Evolutionary conservation across 345 rosid species (phyloP), one percentile per base, ranked within the genome.

Genomic region (Brassica rapa): DNA sequence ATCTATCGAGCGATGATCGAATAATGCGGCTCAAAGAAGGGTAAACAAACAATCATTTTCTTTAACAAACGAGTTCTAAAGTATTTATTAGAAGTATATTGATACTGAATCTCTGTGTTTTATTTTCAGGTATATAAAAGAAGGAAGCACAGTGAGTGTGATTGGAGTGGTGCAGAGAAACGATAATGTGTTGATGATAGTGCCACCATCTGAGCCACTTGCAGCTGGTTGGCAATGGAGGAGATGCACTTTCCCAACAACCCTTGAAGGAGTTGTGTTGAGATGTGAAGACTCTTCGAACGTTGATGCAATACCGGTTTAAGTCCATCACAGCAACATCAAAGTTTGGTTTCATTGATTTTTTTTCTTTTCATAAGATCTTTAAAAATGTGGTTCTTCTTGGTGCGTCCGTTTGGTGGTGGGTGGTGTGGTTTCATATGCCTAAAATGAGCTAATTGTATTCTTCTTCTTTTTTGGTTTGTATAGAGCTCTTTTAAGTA

Each of bases 121-220:
- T 39, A 35, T 19, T 66, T 66, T 27, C 70, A 93, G 99, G 86
- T 93, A 85, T 73, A 93, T 96, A 82, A 96, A 96, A 86, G 98
- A 96, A 88, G 99, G 99, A 66, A 96, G 97, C 87, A 90, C 98
- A 0, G 98, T 93, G 25, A 96, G 98, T 71, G 94, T 96, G 76
- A 89, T 96, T 88, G 98, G 98, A 57, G 91, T 93, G 39, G 96
- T 96, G 72, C 97, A 92, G 78, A 87, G 98, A 86, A 96, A 93
- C 41, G 98, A 96, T 5, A 93, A 90, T 10, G 93, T 93, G 82
- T 97, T 96, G 12, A 96, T 91, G 98, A 91, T 96, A 6, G 91
- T 93, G 60, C 95, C 98, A 64, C 87, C 94, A 0, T 73, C 98
- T 0, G 97, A 91, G 68, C 97, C 98, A 57, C 80, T 88, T 11